Base-by-base conservation (phyloP, 805 yeast genomes). In the Teunomyces cretensis region DNA sequence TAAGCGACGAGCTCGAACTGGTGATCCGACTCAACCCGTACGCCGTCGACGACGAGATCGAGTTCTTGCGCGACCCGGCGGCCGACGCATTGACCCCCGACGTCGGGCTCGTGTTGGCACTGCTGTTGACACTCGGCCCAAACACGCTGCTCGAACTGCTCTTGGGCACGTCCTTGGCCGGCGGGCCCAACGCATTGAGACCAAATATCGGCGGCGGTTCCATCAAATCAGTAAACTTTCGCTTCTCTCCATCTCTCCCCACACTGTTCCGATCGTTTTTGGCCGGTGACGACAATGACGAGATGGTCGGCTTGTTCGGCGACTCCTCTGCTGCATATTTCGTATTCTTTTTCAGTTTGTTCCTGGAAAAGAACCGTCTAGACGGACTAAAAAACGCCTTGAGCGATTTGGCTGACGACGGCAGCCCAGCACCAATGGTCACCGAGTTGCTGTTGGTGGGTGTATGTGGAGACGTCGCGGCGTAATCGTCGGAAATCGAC, bases 121-220 rank as follows among this genome's bases (percentile, higher is more conserved):
- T 42, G 16, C 33, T 26, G 19, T 30, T 39, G 32, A 33, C 44
- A 30, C 30, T 30, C 24, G 13, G 24, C 22, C 36, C 36, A 32
- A 32, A 32, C 6, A 32, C 22, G 7, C 36, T 32, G 26, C 36
- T 33, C 24, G 15, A n/a, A 5, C 13, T 19, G 28, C 28, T 35
- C 28, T 15, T 32, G 9, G 28, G 15, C n/a, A 12, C 28, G 22
- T 19, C 22, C 22, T 19, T 19, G 22, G 22, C 6, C 22, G 22
- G 22, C 37, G 27, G 14, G 7, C 11, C 28, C 13, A 14, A 6
- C 13, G 37, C 44, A 28, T 42, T 46, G 17, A 46, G 41, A 2
- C 64, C 62, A 32, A 70, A 66, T 7, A 65, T 50, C 8, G 67
- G 65, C 5, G 75, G 76, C 3, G 76, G 76, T 40, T 58, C 72